Percentiles rank a stretch among this genome's conserved stretches.
phyloP scores from a whole-genome alignment of 441 rosid species.

The Pelargonium citronellum region DNA sequence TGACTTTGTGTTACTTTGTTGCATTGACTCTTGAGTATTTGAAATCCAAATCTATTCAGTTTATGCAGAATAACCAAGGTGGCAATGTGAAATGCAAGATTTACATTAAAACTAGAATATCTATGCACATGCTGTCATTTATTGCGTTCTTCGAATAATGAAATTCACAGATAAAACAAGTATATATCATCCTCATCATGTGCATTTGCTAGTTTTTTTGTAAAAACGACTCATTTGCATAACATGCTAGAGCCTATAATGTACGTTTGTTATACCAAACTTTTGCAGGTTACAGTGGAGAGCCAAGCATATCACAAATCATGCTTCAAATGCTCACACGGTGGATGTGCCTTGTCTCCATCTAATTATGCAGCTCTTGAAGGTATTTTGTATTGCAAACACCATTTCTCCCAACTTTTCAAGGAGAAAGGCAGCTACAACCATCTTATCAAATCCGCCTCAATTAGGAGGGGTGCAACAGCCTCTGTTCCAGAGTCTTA shows the following conservation, averaged over 20 bases:
- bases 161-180: neutral
- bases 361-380: slow-evolving; percentile 94
- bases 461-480: slow-evolving; percentile 54
- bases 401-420: slow-evolving; percentile 91
- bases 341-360: slow-evolving; percentile 83
- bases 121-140: neutral
- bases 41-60: neutral
- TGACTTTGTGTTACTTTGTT: neutral
- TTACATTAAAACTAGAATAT: neutral
- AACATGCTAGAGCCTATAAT: neutral
- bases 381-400: slow-evolving; percentile 87
- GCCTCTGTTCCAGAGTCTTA: slow-evolving; percentile 58
- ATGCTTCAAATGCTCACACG: slow-evolving; percentile 93
- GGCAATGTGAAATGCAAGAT: neutral
- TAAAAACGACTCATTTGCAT: neutral
- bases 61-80: neutral
- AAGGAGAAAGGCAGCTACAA: slow-evolving; percentile 95
- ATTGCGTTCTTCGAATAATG: neutral
- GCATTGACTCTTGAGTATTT: neutral
- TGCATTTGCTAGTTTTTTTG: neutral
- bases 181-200: no score
- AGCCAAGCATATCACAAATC: slow-evolving; percentile 85
- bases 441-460: slow-evolving; percentile 77
- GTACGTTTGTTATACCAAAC: slow-evolving; percentile 1
- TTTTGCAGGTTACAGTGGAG: slow-evolving; percentile 75